Evolutionary conservation across 75 land plant species (phyloP).

Genomic region (Gnetum montanum): DNA sequence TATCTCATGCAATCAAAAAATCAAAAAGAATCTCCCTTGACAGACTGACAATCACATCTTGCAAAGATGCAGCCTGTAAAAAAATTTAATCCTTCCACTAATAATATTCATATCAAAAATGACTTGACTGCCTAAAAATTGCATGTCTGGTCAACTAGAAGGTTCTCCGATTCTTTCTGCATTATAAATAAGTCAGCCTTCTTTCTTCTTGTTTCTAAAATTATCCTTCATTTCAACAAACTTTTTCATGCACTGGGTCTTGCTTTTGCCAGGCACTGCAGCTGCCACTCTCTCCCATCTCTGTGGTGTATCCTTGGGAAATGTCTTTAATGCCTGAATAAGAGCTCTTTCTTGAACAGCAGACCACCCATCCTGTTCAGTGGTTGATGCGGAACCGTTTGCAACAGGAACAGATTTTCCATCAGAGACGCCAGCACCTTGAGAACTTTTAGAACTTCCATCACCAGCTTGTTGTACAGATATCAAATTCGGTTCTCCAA

Average conservation of each 20-base stretch:
- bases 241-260: slow-evolving; percentile 89
- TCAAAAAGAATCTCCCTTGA: slow-evolving; percentile 2
- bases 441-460: slow-evolving; percentile 7
- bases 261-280: slow-evolving; percentile 88
- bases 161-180: too few relatives aligned
- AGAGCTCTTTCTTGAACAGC: slow-evolving; percentile 77
- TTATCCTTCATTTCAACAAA: slow-evolving; percentile 65
- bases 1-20: background rate
- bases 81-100: background rate
- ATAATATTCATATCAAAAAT: background rate
- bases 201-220: slow-evolving; percentile 76
- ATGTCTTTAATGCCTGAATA: slow-evolving; percentile 85
- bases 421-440: slow-evolving; percentile 1
- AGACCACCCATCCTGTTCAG: slow-evolving; percentile 71
- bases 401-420: slow-evolving; percentile 8
- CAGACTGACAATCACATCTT: background rate
- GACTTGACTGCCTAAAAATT: background rate
- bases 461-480: slow-evolving; percentile 4
- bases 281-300: slow-evolving; percentile 94
- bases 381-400: slow-evolving; percentile 28
- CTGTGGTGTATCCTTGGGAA: slow-evolving; percentile 83
- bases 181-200: background rate
- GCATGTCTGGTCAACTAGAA: too few relatives aligned
- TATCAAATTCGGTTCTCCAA: background rate
- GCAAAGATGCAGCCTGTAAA: too few relatives aligned